These are phyloP conservation scores for Obelidium mucronatum DNA, from an alignment of 192 early-diverging fungal genomes.

Conservation along the genomic window DNA sequence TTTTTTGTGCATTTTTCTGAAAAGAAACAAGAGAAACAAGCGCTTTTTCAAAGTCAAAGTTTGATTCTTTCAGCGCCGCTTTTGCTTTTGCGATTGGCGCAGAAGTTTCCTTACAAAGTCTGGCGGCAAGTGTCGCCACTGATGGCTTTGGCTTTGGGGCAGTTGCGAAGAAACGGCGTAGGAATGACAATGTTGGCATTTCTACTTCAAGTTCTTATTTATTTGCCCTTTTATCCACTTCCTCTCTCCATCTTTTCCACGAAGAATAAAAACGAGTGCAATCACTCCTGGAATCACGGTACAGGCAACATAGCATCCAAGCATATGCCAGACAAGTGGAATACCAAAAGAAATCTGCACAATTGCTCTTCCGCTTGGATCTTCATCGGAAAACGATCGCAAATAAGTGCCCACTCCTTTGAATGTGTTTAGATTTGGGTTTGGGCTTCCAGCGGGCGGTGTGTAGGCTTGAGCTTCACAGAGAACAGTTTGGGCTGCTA, in stretches of 20 bases:
- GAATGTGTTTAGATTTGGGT: not conserved
- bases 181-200: too few species aligned
- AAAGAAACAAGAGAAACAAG: slow-evolving; percentile 82
- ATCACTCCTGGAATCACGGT: not conserved
- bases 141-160: not conserved
- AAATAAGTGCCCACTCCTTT: not conserved
- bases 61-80: slow-evolving; percentile 2
- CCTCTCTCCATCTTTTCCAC: not conserved
- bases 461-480: not conserved
- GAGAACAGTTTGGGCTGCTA: not conserved
- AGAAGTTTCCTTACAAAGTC: slow-evolving; percentile 80
- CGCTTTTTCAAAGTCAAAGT: slow-evolving; percentile 80
- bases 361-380: not conserved
- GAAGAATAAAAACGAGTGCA: not conserved
- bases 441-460: not conserved
- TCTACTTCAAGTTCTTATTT: not conserved
- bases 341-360: not conserved
- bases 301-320: not conserved
- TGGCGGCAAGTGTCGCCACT: slow-evolving; percentile 55
- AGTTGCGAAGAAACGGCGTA: not conserved
- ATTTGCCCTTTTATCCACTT: not conserved
- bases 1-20: slow-evolving; percentile 73
- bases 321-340: not conserved
- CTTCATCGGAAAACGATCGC: not conserved
- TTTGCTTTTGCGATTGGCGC: slow-evolving; percentile 15